Evolutionary conservation across 352 stramenopile genomes (phyloP), one percentile per base, ranked within the genome.

Genomic region (Aphanomyces invadans): DNA sequence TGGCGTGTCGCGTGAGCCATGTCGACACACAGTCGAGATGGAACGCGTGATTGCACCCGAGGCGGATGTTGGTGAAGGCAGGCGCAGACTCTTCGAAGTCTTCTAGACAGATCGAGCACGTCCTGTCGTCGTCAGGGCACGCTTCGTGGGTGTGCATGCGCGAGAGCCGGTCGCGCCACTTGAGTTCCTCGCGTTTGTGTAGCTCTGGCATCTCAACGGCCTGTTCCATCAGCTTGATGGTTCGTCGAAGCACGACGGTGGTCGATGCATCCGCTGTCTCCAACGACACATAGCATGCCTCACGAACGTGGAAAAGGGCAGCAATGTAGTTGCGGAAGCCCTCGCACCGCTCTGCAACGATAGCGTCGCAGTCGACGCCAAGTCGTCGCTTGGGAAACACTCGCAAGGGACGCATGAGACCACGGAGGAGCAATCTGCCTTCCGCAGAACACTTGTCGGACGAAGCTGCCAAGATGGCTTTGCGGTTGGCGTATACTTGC

Each of bases 41-140:
- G 49, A 67, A 67, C 21, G 49, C 60, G 32, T 67, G 60, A 4
- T 28, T 10, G 42, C 60, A 67, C 2, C 38, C 46, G 36, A 67
- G 45, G 15, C 48, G 45, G 25, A 67, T 51, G 33, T 39, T 67
- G 4, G 60, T 45, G 60, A 60, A 44, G 10, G 17, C 32, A 15
- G 59, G 17, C n/a, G 32, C 60, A 3, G 3, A 19, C 3, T 46
- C 31, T 17, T 67, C 26, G 2, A 67, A 33, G 12, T 57, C 23
- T 25, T 67, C 49, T 3, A 56, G 49, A 21, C 60, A 67, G 49
- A 67, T 67, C 0, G 60, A 56, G 45, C 60, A 67, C 17, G 28
- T 36, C 3, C 19, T 26, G 49, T 49, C 19, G 31, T 57, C 39
- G 7, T 36, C 49, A 2, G 42, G 42, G 10, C n/a, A n/a, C 42